A percentile compares a stretch with the other conserved stretches of the same genome.
These are phyloP conservation scores for Truncatella angustata DNA, from an alignment of 2,329 filamentous ascomycete species.

Conservation along the genomic window DNA sequence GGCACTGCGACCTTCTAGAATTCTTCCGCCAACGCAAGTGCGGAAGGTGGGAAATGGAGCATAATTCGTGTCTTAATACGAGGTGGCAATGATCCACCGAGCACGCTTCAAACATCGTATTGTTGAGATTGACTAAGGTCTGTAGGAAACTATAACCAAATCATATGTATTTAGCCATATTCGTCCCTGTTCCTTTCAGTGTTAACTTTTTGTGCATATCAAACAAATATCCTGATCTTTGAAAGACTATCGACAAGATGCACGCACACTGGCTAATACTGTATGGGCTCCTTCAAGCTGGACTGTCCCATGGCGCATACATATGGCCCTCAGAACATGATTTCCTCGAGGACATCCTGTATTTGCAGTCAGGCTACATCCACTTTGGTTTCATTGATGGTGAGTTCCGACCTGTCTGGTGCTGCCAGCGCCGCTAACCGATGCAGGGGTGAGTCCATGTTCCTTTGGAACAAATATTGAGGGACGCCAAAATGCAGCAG, in stretches of 20 bases:
- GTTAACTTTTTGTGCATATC: too few relatives aligned
- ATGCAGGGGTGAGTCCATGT: constrained; percentile 13
- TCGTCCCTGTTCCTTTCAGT: too few relatives aligned
- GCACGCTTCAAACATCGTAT: not conserved
- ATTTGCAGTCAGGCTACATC: constrained; percentile 12
- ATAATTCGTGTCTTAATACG: not conserved
- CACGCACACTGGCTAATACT: not conserved
- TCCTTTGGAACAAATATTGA: constrained; percentile 9
- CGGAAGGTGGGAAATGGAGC: not conserved
- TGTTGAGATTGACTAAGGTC: not conserved
- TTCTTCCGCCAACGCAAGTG: not conserved
- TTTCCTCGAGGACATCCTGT: constrained; percentile 13
- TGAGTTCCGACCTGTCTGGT: constrained; percentile 3
- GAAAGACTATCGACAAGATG: not conserved
- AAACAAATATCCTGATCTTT: not conserved
- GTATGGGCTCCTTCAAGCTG: not conserved
- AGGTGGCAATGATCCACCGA: not conserved
- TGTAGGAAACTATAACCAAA: too few relatives aligned
- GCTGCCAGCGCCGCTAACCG: not conserved
- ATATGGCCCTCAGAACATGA: constrained; percentile 13
- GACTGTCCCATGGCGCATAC: constrained; percentile 7
- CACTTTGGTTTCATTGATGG: constrained; percentile 11
- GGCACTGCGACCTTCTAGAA: not conserved
- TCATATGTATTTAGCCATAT: too few relatives aligned
- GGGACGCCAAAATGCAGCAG: constrained; percentile 17